Evolutionary conservation across 257 asterid genomes (phyloP), one percentile per base, ranked within the genome.

Genomic region (Solanum neorickii): DNA sequence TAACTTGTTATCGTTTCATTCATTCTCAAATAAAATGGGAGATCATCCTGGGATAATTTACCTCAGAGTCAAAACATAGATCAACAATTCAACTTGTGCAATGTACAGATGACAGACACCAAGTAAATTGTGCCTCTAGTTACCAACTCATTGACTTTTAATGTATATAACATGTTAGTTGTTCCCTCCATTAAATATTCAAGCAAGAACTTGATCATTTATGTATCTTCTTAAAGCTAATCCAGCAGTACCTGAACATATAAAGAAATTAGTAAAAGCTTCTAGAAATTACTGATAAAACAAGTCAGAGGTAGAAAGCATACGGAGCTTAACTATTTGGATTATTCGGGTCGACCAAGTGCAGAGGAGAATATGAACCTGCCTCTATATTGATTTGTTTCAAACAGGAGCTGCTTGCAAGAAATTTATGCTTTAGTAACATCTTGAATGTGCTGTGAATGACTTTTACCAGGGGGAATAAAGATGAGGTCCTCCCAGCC

Each of bases 401-500:
- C 59, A n/a, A 65, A 35, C 41, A 74, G 65, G 59, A 78, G 18
- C 9, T 66, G 82, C 46, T 49, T 49, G 69, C 85, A 70, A 23
- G 25, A 49, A 65, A 82, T 41, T 90, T 82, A 96, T 76, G 87
- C 90, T 90, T 93, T 92, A 33, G 89, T 89, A 27, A 94, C 90
- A 84, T 95, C 99, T 88, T 93, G 95, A 86, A 97, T 94, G 90
- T 97, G 99, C 86, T 95, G 98, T 37, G 96, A 94, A 93, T 95
- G 98, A 89, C 94, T 94, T 94, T 95, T 95, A 86, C 99, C 97
- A 3, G 98, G 98, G 69, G 99, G 99, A 88, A 95, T 91, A 90
- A 97, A 96, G 75, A 97, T 93, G 60, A 97, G 92, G 90, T 97
- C 99, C 72, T 96, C 99, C 99, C 99, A 97, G 83, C 96, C 98